Base-by-base conservation (phyloP, 2,329 filamentous ascomycete species). In the Hymenoscyphus fructigenus region DNA sequence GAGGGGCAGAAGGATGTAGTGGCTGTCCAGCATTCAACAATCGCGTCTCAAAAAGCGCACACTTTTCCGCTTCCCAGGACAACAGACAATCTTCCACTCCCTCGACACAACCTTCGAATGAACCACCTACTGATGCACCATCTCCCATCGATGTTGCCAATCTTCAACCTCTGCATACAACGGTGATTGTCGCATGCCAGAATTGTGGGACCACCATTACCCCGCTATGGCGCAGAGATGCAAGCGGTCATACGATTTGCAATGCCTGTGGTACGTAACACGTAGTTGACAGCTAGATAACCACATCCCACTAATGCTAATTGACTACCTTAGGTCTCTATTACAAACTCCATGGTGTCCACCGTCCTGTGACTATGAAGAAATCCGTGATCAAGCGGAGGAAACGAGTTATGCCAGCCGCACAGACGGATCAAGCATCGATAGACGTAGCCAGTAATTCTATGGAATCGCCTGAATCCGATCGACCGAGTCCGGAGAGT, bases 21-120 rank as follows among this genome's bases (percentile, higher is more conserved):
- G 95, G 95, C 14, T 99, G 95, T 75, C 95, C 95, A 41, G 95
- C 95, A 1, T 99, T 92, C 82, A 99, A 99, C 82, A 99, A 99
- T 75, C 88, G 95, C 61, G 88, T 98, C 47, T 91, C 94, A 38
- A 98, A 97, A 77, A 91, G 87, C 57, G 90, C 91, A 20, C 90
- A 91, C 76, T 86, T 91, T 70, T 88, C 82, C 62, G 81, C 88
- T 62, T 81, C 70, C 12, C 72, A 73, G 60, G 71, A 72, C 61
- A 67, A 64, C 50, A 66, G 68, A 70, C 36, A 38, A 38, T 38
- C 36, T 38, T 59, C 64, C 23, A 53, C 67, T 20, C 60, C 65
- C 59, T 69, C 73, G n/a, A 53, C 65, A 7, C 72, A 75, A 20
- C 36, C 36, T 38, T 38, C 36, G 12, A 69, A 65, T 53, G 72